Evolutionary conservation across 148 eudicot genomes (phyloP), one percentile per base, ranked within the genome.

Genomic region (Drosera capensis): DNA sequence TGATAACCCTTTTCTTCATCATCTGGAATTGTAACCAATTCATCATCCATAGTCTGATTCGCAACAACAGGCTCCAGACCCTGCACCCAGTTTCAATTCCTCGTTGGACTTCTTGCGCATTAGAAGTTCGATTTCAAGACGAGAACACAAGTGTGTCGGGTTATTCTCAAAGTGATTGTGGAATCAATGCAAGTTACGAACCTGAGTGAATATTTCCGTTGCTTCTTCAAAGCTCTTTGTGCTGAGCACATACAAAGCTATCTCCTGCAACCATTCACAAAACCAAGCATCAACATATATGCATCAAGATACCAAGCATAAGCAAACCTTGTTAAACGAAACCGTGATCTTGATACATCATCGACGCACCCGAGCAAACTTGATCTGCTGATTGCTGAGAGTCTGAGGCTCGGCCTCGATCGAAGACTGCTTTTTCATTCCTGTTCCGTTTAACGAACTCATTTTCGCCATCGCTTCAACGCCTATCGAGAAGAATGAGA

Each of bases 371-470:
- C 85, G 67, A 7, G 85, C 85, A 56, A 59, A 59, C 2, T 62
- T 48, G 49, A 78, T 55, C 23, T 77, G 83, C 24, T 19, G 40
- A 19, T 59, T 30, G 43, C 56, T 51, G 41, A 78, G 80, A 20
- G 85, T 78, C 0, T 65, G 63, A 49, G 85, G 80, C 58, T 78
- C 85, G 2, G 20, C 51, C 46, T 78, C 85, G 0, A 73, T 67
- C 0, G 85, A 78, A 3, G 80, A 73, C 43, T 52, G 62, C 17
- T 79, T 55, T 14, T 70, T 76, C 38, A 61, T 58, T n/a, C n/a
- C n/a, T n/a, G n/a, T n/a, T n/a, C n/a, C n/a, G 31, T 28, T 28
- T 28, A 4, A 3, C 31, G 31, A 4, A 3, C 31, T 9, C 31
- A 28, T 28, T 28, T 28, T 28, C 9, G 4, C 31, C 31, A 3